These are phyloP conservation scores for Epichloe gansuensis DNA, from an alignment of 2,329 filamentous ascomycete species.

Conservation along the genomic window DNA sequence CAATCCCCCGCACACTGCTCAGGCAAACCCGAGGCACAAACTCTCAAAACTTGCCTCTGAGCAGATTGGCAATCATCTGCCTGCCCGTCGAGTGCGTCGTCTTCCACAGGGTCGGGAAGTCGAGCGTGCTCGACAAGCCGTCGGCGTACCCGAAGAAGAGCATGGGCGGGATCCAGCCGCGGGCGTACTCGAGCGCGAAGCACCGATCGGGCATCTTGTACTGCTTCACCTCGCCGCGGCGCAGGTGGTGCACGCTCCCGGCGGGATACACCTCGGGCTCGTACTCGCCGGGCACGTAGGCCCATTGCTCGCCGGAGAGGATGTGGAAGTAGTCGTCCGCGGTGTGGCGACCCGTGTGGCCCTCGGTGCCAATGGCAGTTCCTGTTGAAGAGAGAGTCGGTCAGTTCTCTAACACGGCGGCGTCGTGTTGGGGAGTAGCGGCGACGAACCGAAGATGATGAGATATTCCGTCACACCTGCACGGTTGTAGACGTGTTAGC, in stretches of 20 bases:
- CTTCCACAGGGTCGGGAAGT: slow-evolving; percentile 72
- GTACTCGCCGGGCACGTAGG: slow-evolving; percentile 57
- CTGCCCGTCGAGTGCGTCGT: slow-evolving; percentile 62
- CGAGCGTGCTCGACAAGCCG: slow-evolving; percentile 65
- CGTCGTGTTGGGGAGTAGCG: not conserved
- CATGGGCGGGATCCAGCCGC: slow-evolving; percentile 90
- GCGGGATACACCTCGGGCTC: slow-evolving; percentile 56
- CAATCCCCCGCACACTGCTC: too few species aligned
- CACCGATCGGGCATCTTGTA: slow-evolving; percentile 66
- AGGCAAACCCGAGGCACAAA: too few species aligned
- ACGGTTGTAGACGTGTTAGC: not conserved
- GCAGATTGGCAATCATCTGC: slow-evolving; percentile 64
- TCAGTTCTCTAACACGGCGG: too few species aligned
- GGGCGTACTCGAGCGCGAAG: slow-evolving; percentile 73
- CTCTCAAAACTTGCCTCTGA: slow-evolving; percentile 54
- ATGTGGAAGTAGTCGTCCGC: slow-evolving; percentile 95
- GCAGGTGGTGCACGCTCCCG: slow-evolving; percentile 60
- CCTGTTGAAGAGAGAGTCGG: slow-evolving; percentile 19
- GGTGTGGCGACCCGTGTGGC: slow-evolving; percentile 77
- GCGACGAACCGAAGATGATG: slow-evolving; percentile 57
- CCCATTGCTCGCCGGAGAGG: slow-evolving; percentile 62
- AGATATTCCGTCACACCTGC: slow-evolving; percentile 72
- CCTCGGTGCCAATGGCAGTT: slow-evolving; percentile 72
- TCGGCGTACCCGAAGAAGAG: slow-evolving; percentile 82
- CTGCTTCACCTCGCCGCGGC: slow-evolving; percentile 62